Evolutionary conservation across 2,329 filamentous ascomycete genomes (phyloP), one percentile per base, ranked within the genome.

Genomic region (Acarospora socialis): DNA sequence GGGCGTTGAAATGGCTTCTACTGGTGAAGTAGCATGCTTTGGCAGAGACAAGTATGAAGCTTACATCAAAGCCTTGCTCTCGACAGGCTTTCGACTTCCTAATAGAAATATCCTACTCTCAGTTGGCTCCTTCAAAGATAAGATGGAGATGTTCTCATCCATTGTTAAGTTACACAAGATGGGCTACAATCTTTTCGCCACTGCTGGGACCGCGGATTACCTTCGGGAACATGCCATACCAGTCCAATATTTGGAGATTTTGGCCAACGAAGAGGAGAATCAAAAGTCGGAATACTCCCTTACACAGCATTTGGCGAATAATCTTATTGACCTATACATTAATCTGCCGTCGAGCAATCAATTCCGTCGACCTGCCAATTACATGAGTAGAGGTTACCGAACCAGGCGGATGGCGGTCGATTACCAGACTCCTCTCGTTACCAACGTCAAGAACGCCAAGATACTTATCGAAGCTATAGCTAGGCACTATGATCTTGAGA

Each of bases 361-460:
- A 56, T 98, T 92, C 68, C 75, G 90, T 47, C 77, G 90, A 44
- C 90, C 90, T 19, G 90, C 90, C 48, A 98, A 84, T 65, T 98
- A 95, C 61, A 92, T 98, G 78, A 92, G 81, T 59, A 90, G 90
- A 63, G 90, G 90, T 38, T 98, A 98, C 62, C 79, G 81, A 51
- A 95, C 90, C 34, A 76, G 90, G 55, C 77, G 90, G 56, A 94
- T 98, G 86, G 90, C 90, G 21, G 90, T 98, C 24, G 90, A 94
- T 59, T 82, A 94, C 61, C 87, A 95, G 61, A 92, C 90, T 33
- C 90, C 90, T 36, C 65, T 98, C 38, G 87, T 98, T 12, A 98
- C 90, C 34, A 98, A 98, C 49, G 90, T 98, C 56, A 98, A 98
- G 71, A 95, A 94, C 52, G 90, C 90, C 37, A 98, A 95, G 68